Evolutionary conservation across 2,329 filamentous ascomycete genomes (phyloP), one percentile per base, ranked within the genome.

Genomic region (Fusarium sp.): DNA sequence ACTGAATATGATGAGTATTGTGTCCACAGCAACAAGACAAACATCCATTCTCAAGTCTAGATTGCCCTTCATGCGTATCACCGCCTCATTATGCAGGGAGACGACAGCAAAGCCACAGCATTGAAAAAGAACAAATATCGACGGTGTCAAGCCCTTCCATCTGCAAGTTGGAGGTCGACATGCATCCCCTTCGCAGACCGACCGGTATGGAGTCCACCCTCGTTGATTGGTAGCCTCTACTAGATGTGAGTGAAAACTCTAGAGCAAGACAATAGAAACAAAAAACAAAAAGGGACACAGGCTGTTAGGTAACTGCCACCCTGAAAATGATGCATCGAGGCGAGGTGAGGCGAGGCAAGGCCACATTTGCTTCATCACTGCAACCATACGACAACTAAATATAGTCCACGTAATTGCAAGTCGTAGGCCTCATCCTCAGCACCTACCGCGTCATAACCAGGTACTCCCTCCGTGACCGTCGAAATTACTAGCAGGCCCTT

Each of bases 151-250:
- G n/a, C 33, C 26, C 50, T 54, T 52, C 22, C 15, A n/a, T 43
- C 31, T 46, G 17, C 33, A 46, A 34, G 48, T 38, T 45, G 33
- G 36, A 55, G 33, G 49, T 49, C 53, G 22, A 24, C 22, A 24
- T 24, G 22, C 63, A 63, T 50, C 20, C n/a, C 11, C 39, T 24
- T 39, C 14, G 17, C 31, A 20, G 18, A 18, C 43, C 70, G 68
- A 73, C 68, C 71, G 60, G 66, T 66, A 73, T 62, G 63, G 59
- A 50, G 63, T 66, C 58, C 24, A 24, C 22, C 26, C 26, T 28
- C 9, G 26, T 28, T 28, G 26, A 28, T 28, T 9, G 26, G 8
- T 9, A 28, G 26, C 26, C 26, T 28, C 26, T 34, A 17, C 13
- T 20, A 20, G 18, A 50, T 7, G 20, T n/a, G 40, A 34, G 22